Conservation (phyloP, 495 filamentous ascomycete genomes). For the Ramalina intermedia region DNA sequence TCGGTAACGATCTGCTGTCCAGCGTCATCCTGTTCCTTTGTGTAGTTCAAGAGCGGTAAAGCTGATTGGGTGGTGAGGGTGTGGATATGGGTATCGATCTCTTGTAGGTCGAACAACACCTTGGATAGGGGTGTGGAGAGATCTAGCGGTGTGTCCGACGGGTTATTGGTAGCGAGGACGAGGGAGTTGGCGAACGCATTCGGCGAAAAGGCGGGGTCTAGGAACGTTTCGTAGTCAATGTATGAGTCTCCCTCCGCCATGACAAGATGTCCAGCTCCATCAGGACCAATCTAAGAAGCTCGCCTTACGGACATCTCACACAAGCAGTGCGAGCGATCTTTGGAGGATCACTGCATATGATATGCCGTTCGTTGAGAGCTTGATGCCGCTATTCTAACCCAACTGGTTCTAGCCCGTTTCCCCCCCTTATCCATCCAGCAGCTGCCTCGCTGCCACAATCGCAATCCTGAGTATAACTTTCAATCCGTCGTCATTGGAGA, state of each 20-base stretch:
- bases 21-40: slow-evolving; percentile 53
- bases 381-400: no score
- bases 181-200: slow-evolving; percentile 74
- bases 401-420: no score
- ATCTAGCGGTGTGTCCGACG: slow-evolving; percentile 77
- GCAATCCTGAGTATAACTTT: no score
- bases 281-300: no score
- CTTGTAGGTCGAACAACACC: slow-evolving; percentile 92
- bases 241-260: slow-evolving; percentile 40
- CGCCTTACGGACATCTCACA: no score
- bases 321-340: no score
- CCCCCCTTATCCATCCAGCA: no score
- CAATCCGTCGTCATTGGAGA: not conserved
- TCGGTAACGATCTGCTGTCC: slow-evolving; percentile 53
- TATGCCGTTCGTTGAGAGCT: no score
- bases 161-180: slow-evolving; percentile 80
- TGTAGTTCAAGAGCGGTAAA: slow-evolving; percentile 68
- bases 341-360: no score
- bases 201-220: slow-evolving; percentile 69
- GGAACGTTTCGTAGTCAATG: slow-evolving; percentile 90
- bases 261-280: no score
- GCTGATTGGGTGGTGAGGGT: slow-evolving; percentile 73
- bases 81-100: slow-evolving; percentile 93
- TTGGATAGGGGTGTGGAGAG: slow-evolving; percentile 85
- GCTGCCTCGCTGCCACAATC: no score